A percentile compares a stretch with the other conserved stretches of the same genome.
Conservation (phyloP, 2,329 filamentous ascomycete genomes). For the Cercospora nicotianae region DNA sequence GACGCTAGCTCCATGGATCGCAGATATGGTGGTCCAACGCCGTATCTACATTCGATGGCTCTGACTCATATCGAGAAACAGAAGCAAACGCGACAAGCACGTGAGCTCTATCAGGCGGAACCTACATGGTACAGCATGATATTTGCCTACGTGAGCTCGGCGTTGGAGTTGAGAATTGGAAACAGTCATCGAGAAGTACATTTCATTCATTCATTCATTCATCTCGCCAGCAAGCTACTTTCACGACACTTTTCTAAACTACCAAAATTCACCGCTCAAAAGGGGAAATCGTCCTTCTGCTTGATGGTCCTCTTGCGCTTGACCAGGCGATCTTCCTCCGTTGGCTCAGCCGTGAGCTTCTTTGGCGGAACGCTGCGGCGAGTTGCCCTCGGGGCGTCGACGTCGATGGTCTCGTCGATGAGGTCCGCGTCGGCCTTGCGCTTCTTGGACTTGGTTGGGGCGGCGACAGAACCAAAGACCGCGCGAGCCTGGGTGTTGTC, state of each 20-base stretch:
- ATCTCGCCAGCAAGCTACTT: neutral
- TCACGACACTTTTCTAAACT: neutral
- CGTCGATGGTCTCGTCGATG: conserved; percentile 8
- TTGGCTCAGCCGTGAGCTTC: neutral
- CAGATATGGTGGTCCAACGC: neutral
- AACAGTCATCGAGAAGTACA: neutral
- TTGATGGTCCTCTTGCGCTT: neutral
- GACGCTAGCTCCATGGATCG: neutral
- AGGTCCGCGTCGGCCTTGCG: neutral
- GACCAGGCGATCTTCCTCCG: neutral
- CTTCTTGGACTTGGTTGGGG: neutral
- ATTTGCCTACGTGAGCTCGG: neutral
- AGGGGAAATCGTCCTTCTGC: neutral
- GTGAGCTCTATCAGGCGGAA: neutral
- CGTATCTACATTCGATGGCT: neutral
- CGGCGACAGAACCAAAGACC: neutral
- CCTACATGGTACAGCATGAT: neutral
- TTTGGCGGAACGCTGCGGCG: conserved; percentile 1
- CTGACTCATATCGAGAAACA: neutral
- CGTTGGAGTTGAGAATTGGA: neutral
- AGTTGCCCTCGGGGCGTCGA: conserved; percentile 1
- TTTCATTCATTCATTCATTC: neutral
- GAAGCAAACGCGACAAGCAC: neutral
- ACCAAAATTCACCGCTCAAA: neutral
- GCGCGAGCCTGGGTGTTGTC: conserved; percentile 7